These are phyloP conservation scores for Penicillium sp. DNA, from an alignment of 2,329 filamentous ascomycete genomes.

Conservation along the genomic window DNA sequence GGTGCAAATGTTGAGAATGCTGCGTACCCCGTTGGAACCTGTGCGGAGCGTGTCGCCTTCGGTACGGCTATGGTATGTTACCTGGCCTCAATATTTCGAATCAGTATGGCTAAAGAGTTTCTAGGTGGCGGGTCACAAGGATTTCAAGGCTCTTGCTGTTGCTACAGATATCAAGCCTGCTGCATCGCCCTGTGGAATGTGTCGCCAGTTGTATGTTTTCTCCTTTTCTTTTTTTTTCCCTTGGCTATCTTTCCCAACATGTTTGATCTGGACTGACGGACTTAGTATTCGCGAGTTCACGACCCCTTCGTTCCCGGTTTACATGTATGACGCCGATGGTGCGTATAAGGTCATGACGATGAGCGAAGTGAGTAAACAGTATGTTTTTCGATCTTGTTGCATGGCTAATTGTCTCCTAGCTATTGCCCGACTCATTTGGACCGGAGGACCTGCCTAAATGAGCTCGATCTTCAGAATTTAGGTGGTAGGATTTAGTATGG, in stretches of 20 bases:
- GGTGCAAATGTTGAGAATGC: conserved; percentile 95
- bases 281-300: conserved; percentile 70
- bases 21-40: conserved; percentile 88
- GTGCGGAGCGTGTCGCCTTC: conserved; percentile 88
- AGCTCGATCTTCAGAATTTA: not conserved
- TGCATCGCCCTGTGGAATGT: conserved; percentile 85
- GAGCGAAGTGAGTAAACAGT: conserved; percentile 34
- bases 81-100: not conserved
- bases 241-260: not conserved
- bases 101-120: not conserved
- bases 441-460: conserved; percentile 55
- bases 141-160: conserved; percentile 79
- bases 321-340: conserved; percentile 88
- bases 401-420: conserved; percentile 40
- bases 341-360: conserved; percentile 50
- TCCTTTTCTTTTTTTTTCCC: too few relatives aligned
- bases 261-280: not conserved
- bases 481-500: conserved; percentile 1
- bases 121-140: conserved; percentile 46
- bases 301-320: conserved; percentile 66
- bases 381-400: conserved; percentile 1
- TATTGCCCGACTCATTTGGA: conserved; percentile 67
- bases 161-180: conserved; percentile 72
- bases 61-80: conserved; percentile 66
- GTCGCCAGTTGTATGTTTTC: conserved; percentile 71